Conservation (phyloP, 331 rosid genomes). For the Telfairia occidentalis region DNA sequence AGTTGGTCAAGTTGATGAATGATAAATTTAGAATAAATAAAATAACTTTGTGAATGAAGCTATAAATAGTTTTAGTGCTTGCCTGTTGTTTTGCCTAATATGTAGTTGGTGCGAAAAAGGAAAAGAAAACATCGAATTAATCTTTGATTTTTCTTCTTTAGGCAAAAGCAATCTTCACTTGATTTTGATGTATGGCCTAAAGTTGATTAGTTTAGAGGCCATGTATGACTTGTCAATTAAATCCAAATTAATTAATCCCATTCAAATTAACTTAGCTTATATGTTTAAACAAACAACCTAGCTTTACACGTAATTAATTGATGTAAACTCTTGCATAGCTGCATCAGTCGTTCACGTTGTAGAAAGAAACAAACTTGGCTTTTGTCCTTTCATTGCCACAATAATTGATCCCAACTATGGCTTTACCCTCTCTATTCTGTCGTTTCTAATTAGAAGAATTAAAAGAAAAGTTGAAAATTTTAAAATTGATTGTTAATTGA, state of each 20-base stretch:
- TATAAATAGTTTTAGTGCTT: not conserved
- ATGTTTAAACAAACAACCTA: not conserved
- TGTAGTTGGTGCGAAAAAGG: not conserved
- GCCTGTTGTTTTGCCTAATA: not conserved
- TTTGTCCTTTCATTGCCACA: not conserved
- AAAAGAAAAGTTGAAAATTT: not conserved
- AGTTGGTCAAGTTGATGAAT: too few relatives aligned
- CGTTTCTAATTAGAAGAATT: not conserved
- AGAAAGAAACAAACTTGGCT: slow-evolving; percentile 3
- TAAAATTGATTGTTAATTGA: not conserved
- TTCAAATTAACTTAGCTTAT: not conserved
- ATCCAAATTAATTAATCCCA: not conserved
- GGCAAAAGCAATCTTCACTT: not conserved
- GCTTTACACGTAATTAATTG: slow-evolving; percentile 9
- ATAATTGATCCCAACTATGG: not conserved
- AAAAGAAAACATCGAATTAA: not conserved
- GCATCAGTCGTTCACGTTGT: not conserved
- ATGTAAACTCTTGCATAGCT: not conserved
- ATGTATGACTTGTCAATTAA: not conserved
- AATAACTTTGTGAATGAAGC: not conserved
- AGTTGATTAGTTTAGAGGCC: not conserved
- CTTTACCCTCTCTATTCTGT: not conserved
- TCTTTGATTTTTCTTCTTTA: not conserved
- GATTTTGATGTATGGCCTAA: not conserved
- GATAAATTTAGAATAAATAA: not conserved